Conservation (phyloP, 805 yeast genomes). For the Saccharomycopsis sp. region DNA sequence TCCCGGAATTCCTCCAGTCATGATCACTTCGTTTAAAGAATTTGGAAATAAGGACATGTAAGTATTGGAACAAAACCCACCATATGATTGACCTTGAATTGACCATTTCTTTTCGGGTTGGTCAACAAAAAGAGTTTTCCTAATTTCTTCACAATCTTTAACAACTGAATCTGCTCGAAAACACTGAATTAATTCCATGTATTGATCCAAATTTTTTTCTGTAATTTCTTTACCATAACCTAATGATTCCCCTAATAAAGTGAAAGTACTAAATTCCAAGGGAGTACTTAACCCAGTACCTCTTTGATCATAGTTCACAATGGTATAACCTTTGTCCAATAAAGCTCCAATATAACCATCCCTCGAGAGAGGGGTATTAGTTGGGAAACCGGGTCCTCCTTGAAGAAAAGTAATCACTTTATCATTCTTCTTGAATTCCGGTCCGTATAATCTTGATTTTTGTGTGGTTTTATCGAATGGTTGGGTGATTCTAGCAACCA, state of each 20-base stretch:
- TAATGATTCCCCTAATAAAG: constrained; percentile 3
- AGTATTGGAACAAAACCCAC: constrained; percentile 42
- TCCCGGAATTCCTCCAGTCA: constrained; percentile 55
- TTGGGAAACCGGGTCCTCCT: constrained; percentile 47
- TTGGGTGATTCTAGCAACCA: constrained; percentile 14
- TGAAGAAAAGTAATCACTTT: constrained; percentile 35
- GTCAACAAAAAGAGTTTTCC: constrained; percentile 26
- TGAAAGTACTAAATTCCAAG: constrained; percentile 27
- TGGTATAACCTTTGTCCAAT: constrained; percentile 32
- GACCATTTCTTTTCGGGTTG: constrained; percentile 34
- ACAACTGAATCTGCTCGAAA: constrained; percentile 47
- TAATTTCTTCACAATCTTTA: constrained; percentile 37
- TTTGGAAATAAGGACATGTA: constrained; percentile 36
- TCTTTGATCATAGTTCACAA: constrained; percentile 43
- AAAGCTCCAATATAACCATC: constrained; percentile 30
- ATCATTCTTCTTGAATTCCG: background rate
- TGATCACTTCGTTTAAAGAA: constrained; percentile 32
- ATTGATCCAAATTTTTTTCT: constrained; percentile 21
- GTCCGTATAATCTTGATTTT: constrained; percentile 8
- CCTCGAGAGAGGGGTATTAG: constrained; percentile 28
- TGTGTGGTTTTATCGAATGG: constrained; percentile 10
- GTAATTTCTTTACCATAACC: constrained; percentile 7
- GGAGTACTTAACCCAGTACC: constrained; percentile 51
- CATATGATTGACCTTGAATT: constrained; percentile 44
- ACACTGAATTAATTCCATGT: constrained; percentile 30